These are phyloP conservation scores for Clarireedia paspali DNA, from an alignment of 2,329 filamentous ascomycete species.

Conservation along the genomic window DNA sequence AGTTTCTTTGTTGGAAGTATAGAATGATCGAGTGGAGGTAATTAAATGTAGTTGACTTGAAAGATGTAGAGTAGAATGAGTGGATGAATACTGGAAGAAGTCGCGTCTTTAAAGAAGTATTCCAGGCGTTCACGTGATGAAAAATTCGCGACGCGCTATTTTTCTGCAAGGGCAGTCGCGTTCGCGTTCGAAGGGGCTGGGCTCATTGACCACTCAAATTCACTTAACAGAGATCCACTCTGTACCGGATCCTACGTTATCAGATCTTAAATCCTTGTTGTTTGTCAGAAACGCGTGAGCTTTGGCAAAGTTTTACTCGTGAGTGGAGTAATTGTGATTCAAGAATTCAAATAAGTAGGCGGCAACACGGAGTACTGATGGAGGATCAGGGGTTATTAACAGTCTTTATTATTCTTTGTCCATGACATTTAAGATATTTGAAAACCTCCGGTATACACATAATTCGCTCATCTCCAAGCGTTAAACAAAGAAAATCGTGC, in stretches of 20 bases:
- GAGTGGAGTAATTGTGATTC: not conserved
- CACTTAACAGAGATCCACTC: not conserved
- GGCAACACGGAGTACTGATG: too few relatives aligned
- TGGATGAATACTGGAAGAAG: not conserved
- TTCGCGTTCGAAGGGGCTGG: conserved; percentile 9
- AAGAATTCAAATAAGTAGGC: not conserved
- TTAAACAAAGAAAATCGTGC: conserved; percentile 5
- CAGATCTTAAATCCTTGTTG: conserved; percentile 21
- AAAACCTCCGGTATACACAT: not conserved
- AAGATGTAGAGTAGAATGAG: not conserved
- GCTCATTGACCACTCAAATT: not conserved
- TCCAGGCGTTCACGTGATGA: too few relatives aligned
- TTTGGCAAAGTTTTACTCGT: conserved; percentile 1
- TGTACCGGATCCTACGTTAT: conserved; percentile 14
- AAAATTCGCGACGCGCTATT: conserved; percentile 4
- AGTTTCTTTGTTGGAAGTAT: conserved; percentile 7
- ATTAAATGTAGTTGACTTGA: not conserved
- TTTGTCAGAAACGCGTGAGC: not conserved
- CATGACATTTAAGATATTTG: not conserved
- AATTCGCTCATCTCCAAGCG: not conserved
- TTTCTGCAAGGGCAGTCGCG: not conserved
- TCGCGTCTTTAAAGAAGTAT: not conserved
- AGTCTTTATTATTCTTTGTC: too few relatives aligned
- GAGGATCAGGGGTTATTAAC: too few relatives aligned
- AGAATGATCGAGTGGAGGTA: not conserved